Conservation (phyloP, 192 early-diverging fungal species). For the Backusella sp. region DNA sequence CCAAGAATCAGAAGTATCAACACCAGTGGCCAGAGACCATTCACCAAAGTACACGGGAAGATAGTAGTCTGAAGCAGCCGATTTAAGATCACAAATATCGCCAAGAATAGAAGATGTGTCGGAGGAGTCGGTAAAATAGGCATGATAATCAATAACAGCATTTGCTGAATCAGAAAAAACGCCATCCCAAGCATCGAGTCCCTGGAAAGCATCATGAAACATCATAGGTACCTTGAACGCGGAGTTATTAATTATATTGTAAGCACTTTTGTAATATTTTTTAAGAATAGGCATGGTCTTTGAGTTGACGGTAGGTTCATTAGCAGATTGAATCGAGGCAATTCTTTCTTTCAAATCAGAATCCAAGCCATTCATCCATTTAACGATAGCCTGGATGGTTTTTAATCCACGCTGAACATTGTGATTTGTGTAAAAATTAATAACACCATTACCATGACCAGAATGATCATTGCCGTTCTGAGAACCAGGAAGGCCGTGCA, state of each 20-base stretch:
- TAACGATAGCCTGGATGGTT: slow-evolving; percentile 29
- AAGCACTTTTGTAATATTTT: slow-evolving; percentile 42
- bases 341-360: slow-evolving; percentile 13
- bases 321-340: slow-evolving; percentile 30
- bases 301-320: slow-evolving; percentile 37
- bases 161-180: slow-evolving; percentile 36
- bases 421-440: slow-evolving; percentile 34
- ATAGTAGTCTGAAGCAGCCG: slow-evolving; percentile 1
- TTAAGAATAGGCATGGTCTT: slow-evolving; percentile 29
- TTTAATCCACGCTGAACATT: slow-evolving; percentile 23
- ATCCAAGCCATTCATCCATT: slow-evolving; percentile 44
- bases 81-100: slow-evolving; percentile 8
- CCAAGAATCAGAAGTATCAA: background rate
- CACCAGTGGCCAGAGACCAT: slow-evolving; percentile 25
- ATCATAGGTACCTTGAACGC: slow-evolving; percentile 32
- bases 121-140: slow-evolving; percentile 15
- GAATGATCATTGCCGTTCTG: slow-evolving; percentile 63
- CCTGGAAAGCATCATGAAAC: slow-evolving; percentile 46
- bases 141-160: slow-evolving; percentile 28
- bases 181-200: slow-evolving; percentile 28
- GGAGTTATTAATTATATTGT: slow-evolving; percentile 27
- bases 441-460: slow-evolving; percentile 34
- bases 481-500: slow-evolving; percentile 59
- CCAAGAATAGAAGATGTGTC: background rate
- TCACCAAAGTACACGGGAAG: slow-evolving; percentile 30